Evolutionary conservation across 2,329 filamentous ascomycete species (phyloP), one percentile per base, ranked within the genome.

Genomic region (Canariomyces notabilis): DNA sequence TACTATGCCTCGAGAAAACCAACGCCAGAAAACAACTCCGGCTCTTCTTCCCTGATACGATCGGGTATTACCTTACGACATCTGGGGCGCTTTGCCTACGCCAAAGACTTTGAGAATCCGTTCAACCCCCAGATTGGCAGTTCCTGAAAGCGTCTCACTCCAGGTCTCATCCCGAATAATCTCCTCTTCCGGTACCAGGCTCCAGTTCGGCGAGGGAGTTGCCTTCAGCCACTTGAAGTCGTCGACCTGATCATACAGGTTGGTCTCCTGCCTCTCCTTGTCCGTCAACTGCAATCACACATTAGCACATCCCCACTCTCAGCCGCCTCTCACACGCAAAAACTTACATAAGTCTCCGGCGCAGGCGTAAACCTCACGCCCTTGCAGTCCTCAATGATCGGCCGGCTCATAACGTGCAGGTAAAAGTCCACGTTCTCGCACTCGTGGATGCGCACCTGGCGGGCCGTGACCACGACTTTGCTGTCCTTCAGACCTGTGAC

Each of bases 221-320:
- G 79, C 75, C 65, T 90, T 94, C 53, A 96, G 77, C 93, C 93
- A 97, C 68, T 95, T 95, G 74, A 98, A 98, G 64, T 98, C 93
- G 64, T 97, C 88, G 14, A 97, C 87, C 59, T 93, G 82, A 57
- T 90, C 78, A 88, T 89, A 98, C 58, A 85, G 79, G 62, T 95
- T 91, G 48, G 67, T 67, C 3, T 60, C 54, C 1, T 57, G 44
- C 7, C 64, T 57, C 8, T 61, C 60, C 7, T 62, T 56, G 33
- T 63, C 57, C 20, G 59, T 57, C 38, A 52, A 54, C 44, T 60
- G 7, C 35, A 33, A 4, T 29, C 14, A 20, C 16, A 22, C 9
- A 41, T 48, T 37, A 54, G 35, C 26, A 41, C 35, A 48, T 7
- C 37, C 31, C 40, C 65, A 31, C 20, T 12, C 38, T 50, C 53